Conservation (phyloP, 257 asterid species). For the Thymus mandschuricus region DNA sequence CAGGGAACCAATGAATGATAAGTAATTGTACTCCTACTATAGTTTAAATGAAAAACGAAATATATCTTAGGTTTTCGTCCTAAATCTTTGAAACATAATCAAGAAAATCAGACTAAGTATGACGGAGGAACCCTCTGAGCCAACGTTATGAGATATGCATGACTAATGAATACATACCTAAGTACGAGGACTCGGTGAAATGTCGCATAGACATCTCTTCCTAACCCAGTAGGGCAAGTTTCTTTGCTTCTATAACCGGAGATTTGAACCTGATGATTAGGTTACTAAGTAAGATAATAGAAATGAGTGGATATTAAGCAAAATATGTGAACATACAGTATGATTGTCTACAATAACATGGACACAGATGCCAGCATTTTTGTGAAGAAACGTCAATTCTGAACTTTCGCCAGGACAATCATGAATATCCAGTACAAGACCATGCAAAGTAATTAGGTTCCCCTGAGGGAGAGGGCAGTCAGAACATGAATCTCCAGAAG, state of each 20-base stretch:
- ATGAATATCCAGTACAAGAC: conserved; percentile 67
- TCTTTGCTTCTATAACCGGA: conserved; percentile 49
- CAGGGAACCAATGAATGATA: conserved; percentile 3
- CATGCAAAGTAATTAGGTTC: conserved; percentile 60
- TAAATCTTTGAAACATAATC: conserved; percentile 5
- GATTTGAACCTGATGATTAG: conserved; percentile 61
- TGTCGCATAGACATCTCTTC: conserved; percentile 62
- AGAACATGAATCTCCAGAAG: conserved; percentile 43
- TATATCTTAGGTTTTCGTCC: no score
- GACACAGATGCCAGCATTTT: conserved; percentile 56
- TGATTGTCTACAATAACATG: conserved; percentile 57
- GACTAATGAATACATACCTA: conserved; percentile 42
- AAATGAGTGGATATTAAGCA: conserved; percentile 21
- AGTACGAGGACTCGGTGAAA: conserved; percentile 80
- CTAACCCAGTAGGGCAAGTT: conserved; percentile 67
- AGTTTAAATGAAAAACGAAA: background rate
- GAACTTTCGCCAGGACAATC: conserved; percentile 37
- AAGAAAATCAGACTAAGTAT: background rate
- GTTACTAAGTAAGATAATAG: conserved; percentile 32
- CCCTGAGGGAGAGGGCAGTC: conserved; percentile 69
- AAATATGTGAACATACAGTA: conserved; percentile 44
- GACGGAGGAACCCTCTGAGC: background rate
- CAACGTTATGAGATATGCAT: conserved; percentile 12
- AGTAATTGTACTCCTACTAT: background rate
- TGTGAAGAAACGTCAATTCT: conserved; percentile 44